Conservation (phyloP, 148 eudicot genomes). For the Rhododendron vialii region DNA sequence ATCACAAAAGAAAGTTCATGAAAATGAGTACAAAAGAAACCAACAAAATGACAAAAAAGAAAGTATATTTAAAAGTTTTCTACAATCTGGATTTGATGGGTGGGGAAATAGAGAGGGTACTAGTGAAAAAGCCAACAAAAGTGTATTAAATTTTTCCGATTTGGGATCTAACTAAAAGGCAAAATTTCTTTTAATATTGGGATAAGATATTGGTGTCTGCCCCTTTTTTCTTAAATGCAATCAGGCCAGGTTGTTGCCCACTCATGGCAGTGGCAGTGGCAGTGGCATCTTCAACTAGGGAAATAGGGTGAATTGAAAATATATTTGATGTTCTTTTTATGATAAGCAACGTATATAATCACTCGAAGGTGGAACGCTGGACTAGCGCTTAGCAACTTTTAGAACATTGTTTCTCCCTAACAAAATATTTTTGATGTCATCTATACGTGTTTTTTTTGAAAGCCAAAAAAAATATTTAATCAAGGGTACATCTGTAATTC, state of each 20-base stretch:
- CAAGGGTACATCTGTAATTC: no score
- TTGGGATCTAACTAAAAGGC: background rate
- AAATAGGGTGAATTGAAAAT: background rate
- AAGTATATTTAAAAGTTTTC: background rate
- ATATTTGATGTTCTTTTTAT: background rate
- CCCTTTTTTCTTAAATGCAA: background rate
- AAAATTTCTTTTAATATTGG: background rate
- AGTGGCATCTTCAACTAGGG: background rate
- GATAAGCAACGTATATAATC: no score
- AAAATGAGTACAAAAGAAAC: background rate
- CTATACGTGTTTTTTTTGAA: no score
- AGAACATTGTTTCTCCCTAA: no score
- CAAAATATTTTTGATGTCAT: background rate
- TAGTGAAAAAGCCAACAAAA: background rate
- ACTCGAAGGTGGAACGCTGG: no score
- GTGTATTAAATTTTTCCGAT: background rate
- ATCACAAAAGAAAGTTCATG: background rate
- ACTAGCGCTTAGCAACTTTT: no score
- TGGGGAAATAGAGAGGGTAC: background rate
- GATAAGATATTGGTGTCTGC: constrained; percentile 4
- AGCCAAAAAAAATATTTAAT: no score
- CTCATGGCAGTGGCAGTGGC: background rate
- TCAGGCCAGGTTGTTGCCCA: background rate
- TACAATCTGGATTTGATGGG: background rate
- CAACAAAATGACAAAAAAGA: background rate